Evolutionary conservation across 495 filamentous ascomycete genomes (phyloP), one percentile per base, ranked within the genome.

Genomic region (Talaromyces trachyspermus): DNA sequence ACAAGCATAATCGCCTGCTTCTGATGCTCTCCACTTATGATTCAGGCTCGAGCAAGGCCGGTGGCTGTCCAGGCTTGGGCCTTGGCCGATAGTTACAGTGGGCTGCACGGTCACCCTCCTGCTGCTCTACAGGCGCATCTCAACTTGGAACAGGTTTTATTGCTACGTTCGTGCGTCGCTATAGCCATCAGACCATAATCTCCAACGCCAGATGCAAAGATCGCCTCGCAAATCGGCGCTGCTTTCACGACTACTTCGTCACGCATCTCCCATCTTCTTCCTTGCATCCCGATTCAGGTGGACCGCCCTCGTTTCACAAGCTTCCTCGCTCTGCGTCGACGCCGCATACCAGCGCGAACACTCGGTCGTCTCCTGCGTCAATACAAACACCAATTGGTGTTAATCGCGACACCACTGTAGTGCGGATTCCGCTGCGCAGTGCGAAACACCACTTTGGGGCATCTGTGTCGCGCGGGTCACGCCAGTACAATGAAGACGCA

Each of bases 391-490:
- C 80, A 56, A 73, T 78, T 27, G 72, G 70, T 33, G 50, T 55
- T 9, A 66, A 65, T 23, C 81, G 89, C 27, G 89, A 95, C 53
- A 82, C 89, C 25, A 95, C 91, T 0, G 89, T 97, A n/a, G 92
- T 98, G 17, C 88, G 92, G n/a, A 97, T 98, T 52, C 92, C 92
- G 0, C 69, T 98, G 17, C 82, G 83, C 49, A 91, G 82, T 55
- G 92, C 92, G 33, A 98, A 97, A 57, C 91, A 97, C 58, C 92
- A 98, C 62, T 98, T 90, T 54, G 92, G 92, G 17, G 85, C 77
- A 18, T 76, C 80, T 8, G 73, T 83, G 8, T 87, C 86, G 19
- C 80, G 92, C 3, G 92, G 92, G 9, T 84, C 81, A 30, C 76
- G 92, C 1, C 80, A 80, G 8, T 82, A 86, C 58, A 98, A 98